Evolutionary conservation across 768 basidiomycete genomes (phyloP).

Genomic region (Grammothele lineata): DNA sequence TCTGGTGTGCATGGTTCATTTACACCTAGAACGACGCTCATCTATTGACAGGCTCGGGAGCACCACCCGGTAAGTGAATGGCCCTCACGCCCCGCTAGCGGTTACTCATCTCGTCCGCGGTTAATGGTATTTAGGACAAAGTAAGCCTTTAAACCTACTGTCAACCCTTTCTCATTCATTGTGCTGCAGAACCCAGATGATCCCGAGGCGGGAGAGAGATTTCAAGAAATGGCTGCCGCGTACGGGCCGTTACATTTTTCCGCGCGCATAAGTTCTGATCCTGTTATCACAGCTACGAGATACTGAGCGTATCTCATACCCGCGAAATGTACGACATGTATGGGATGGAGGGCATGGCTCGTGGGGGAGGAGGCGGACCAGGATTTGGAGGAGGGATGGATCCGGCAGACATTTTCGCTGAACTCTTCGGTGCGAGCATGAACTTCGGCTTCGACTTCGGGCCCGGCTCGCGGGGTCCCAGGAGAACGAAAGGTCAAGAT

Average conservation of each 20-base stretch:
- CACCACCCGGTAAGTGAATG: slow-evolving; percentile 73
- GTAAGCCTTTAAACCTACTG: too few species aligned
- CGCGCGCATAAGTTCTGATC: background rate
- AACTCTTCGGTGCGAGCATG: slow-evolving; percentile 63
- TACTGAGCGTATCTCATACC: slow-evolving; percentile 64
- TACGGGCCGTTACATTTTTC: slow-evolving; percentile 35
- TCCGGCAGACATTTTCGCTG: slow-evolving; percentile 66
- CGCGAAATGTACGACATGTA: slow-evolving; percentile 69
- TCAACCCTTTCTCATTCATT: too few species aligned
- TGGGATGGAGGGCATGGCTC: slow-evolving; percentile 66
- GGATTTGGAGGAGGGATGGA: slow-evolving; percentile 40
- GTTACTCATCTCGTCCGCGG: too few species aligned
- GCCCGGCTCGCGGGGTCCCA: slow-evolving; percentile 30
- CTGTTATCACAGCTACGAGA: slow-evolving; percentile 70
- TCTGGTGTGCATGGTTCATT: slow-evolving; percentile 26
- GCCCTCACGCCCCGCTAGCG: too few species aligned
- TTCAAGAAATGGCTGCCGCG: slow-evolving; percentile 89
- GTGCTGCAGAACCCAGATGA: slow-evolving; percentile 69
- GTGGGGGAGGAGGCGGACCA: slow-evolving; percentile 38
- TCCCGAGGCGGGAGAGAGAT: slow-evolving; percentile 75
- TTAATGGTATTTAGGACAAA: slow-evolving; percentile 81
- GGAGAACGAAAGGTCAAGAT: slow-evolving; percentile 62
- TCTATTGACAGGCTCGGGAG: slow-evolving; percentile 63
- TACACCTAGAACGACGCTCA: too few species aligned
- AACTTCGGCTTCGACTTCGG: slow-evolving; percentile 66